These are phyloP conservation scores for Plasmodium berghei DNA, from an alignment of 169 alveolate genomes.

Conservation along the genomic window DNA sequence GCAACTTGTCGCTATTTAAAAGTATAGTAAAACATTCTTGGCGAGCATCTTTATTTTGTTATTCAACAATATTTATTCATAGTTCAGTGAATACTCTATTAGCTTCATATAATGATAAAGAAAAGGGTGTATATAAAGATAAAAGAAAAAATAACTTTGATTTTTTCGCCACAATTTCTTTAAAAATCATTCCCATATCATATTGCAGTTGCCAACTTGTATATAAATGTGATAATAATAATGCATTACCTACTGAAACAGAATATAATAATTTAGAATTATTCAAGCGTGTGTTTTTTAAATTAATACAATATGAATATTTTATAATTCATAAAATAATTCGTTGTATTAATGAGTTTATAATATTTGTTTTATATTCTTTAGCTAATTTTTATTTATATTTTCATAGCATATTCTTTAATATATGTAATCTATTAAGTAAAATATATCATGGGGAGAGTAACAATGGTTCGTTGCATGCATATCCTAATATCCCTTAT, in stretches of 20 bases:
- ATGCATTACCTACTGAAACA: not conserved
- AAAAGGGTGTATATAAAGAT: constrained; percentile 14
- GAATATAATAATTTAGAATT: constrained; percentile 1
- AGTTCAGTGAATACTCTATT: constrained; percentile 6
- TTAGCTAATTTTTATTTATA: constrained; percentile 20
- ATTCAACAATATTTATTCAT: not conserved
- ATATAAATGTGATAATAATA: not conserved
- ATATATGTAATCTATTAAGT: not conserved
- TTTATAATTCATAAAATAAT: constrained; percentile 7
- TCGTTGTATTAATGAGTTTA: constrained; percentile 13
- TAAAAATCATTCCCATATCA: constrained; percentile 16
- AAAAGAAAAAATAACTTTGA: not conserved
- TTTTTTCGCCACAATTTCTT: not conserved
- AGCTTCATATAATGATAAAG: constrained; percentile 10
- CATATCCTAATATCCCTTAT: constrained; percentile 15
- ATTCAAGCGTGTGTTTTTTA: not conserved
- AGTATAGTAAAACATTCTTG: constrained; percentile 18
- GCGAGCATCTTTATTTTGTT: not conserved
- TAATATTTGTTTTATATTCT: constrained; percentile 16
- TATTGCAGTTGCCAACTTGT: constrained; percentile 1
- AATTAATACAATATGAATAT: constrained; percentile 20
- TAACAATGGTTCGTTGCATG: not conserved
- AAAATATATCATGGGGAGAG: not conserved
- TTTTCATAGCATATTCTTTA: constrained; percentile 17
- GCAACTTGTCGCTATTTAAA: constrained; percentile 10